phyloP scores from a whole-genome alignment of 2,329 filamentous ascomycete genomes.

The Chaetoscypha palmicola region DNA sequence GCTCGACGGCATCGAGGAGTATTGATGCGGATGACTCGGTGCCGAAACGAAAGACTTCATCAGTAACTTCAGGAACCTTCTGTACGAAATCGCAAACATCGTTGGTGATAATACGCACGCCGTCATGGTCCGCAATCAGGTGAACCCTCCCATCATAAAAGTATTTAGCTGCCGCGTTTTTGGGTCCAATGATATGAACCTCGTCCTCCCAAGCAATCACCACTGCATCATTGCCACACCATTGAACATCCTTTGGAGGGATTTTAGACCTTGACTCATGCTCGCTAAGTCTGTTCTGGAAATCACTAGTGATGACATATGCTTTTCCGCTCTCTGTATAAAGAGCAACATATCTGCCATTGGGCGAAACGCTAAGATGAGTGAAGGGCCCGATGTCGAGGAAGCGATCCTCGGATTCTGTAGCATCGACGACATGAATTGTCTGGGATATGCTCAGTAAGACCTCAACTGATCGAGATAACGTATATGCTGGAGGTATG shows the following conservation, averaged over 20 bases:
- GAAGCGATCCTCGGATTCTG: constrained; percentile 83
- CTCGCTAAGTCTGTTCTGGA: constrained; percentile 85
- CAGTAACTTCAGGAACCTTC: constrained; percentile 77
- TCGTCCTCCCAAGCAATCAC: constrained; percentile 97
- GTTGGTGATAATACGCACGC: constrained; percentile 83
- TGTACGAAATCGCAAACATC: constrained; percentile 98
- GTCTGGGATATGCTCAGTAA: constrained; percentile 79
- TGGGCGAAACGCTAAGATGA: constrained; percentile 84
- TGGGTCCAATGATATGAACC: constrained; percentile 84
- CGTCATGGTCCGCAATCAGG: constrained; percentile 73
- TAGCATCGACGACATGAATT: constrained; percentile 78
- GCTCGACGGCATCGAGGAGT: constrained; percentile 84
- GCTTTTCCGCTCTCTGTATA: constrained; percentile 80
- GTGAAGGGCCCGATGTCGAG: constrained; percentile 89
- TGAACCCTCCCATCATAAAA: constrained; percentile 91
- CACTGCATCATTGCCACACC: constrained; percentile 93
- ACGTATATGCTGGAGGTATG: constrained; percentile 78
- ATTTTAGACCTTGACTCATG: constrained; percentile 84
- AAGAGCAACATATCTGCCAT: constrained; percentile 79
- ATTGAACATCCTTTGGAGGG: constrained; percentile 79
- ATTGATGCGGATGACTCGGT: constrained; percentile 86
- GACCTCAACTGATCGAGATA: constrained; percentile 89
- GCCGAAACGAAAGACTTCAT: constrained; percentile 82
- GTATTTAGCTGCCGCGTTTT: constrained; percentile 66
- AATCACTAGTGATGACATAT: constrained; percentile 92